A percentile compares a stretch with the other conserved stretches of the same genome.
Evolutionary conservation across 768 basidiomycete species (phyloP).

Genomic region (Serendipita sp.): DNA sequence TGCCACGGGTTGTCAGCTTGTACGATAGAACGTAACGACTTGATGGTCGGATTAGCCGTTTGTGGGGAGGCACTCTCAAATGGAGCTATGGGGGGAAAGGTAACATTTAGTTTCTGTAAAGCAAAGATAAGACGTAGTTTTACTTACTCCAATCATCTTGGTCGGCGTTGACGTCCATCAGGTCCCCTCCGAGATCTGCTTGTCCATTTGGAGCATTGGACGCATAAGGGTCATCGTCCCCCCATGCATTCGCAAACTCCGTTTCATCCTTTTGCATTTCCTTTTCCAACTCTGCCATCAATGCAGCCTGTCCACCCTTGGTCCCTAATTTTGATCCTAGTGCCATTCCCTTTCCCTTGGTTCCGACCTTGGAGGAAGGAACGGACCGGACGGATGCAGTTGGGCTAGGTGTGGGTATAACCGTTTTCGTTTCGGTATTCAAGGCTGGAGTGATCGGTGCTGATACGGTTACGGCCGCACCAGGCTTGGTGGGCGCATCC

Average conservation of each 20-base stretch:
- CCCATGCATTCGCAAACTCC: slow-evolving; percentile 19
- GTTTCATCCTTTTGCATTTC: slow-evolving; percentile 32
- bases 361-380: slow-evolving; percentile 9
- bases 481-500: not conserved
- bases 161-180: slow-evolving; percentile 90
- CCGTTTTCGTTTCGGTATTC: slow-evolving; percentile 1
- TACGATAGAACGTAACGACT: slow-evolving; percentile 19
- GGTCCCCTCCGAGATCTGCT: slow-evolving; percentile 56
- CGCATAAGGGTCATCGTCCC: slow-evolving; percentile 9
- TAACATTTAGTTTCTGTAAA: not conserved
- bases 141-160: slow-evolving; percentile 84
- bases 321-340: slow-evolving; percentile 28
- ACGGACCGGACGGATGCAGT: not conserved
- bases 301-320: slow-evolving; percentile 24
- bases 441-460: slow-evolving; percentile 6
- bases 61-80: slow-evolving; percentile 37
- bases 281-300: slow-evolving; percentile 42
- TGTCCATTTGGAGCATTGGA: slow-evolving; percentile 16
- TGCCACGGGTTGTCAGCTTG: slow-evolving; percentile 13
- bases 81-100: slow-evolving; percentile 31
- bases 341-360: slow-evolving; percentile 44
- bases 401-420: not conserved
- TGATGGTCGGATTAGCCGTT: slow-evolving; percentile 14
- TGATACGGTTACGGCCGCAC: not conserved
- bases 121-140: not conserved